Conservation (phyloP, 805 yeast genomes). For the Metschnikowia shivogae region DNA sequence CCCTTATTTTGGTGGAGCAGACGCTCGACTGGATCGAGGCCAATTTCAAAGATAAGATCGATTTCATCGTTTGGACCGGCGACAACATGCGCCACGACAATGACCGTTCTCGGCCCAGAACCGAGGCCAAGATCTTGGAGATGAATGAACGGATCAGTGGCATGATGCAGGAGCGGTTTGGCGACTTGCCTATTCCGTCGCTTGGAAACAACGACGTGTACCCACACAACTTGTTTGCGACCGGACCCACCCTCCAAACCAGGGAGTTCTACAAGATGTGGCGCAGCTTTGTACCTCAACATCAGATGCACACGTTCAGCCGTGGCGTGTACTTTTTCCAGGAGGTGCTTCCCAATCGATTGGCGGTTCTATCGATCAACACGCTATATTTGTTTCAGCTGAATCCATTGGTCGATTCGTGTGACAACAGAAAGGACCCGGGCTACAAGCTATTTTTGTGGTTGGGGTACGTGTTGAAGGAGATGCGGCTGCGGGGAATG, state of each 20-base stretch:
- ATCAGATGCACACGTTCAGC: constrained; percentile 70
- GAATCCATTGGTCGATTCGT: constrained; percentile 79
- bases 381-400: constrained; percentile 70
- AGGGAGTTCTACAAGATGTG: constrained; percentile 72
- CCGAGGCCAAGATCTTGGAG: constrained; percentile 65
- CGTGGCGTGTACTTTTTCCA: constrained; percentile 70
- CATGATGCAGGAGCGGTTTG: constrained; percentile 50
- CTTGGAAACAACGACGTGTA: constrained; percentile 86
- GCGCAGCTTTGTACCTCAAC: constrained; percentile 69
- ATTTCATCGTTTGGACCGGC: constrained; percentile 88
- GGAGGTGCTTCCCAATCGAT: constrained; percentile 74
- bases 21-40: constrained; percentile 65
- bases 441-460: constrained; percentile 75
- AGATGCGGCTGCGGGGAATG: constrained; percentile 66
- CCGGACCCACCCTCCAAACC: constrained; percentile 88
- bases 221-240: constrained; percentile 80
- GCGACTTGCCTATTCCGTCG: constrained; percentile 56
- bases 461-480: constrained; percentile 72
- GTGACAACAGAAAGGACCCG: constrained; percentile 69
- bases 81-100: constrained; percentile 84
- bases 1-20: constrained; percentile 53
- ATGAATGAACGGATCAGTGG: constrained; percentile 58
- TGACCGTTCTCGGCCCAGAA: constrained; percentile 69
- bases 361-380: constrained; percentile 77
- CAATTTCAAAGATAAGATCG: constrained; percentile 70